These are phyloP conservation scores for Pholiota adiposa DNA, from an alignment of 1,284 basidiomycete species.

Conservation along the genomic window DNA sequence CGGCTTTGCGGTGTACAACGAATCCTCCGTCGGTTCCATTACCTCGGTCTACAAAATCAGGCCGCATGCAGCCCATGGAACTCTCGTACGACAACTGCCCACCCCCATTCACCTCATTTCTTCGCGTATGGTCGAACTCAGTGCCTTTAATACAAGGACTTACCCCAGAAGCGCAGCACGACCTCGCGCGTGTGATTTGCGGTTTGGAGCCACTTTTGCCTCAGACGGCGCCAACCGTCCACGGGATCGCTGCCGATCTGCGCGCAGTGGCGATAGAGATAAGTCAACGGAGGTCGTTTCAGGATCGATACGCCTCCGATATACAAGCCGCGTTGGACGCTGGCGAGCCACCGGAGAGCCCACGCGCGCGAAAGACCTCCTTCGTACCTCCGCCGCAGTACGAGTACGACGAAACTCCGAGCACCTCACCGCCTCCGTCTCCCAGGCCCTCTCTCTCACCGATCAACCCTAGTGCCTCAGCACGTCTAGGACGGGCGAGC, in stretches of 20 bases:
- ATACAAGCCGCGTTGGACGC: constrained; percentile 78
- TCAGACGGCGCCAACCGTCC: constrained; percentile 39
- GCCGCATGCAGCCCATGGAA: constrained; percentile 41
- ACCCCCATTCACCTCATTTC: constrained; percentile 63
- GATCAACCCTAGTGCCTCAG: constrained; percentile 22
- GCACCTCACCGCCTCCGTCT: constrained; percentile 32
- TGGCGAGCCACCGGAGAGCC: constrained; percentile 37
- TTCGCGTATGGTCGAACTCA: constrained; percentile 69
- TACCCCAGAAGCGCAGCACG: constrained; percentile 66
- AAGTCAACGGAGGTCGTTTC: constrained; percentile 80
- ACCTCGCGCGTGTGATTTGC: constrained; percentile 80
- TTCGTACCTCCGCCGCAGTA: constrained; percentile 78
- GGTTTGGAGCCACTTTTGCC: constrained; percentile 50
- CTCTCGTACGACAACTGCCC: constrained; percentile 49
- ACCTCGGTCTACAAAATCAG: constrained; percentile 30
- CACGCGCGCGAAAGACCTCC: constrained; percentile 52
- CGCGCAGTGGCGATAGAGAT: constrained; percentile 81
- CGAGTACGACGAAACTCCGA: constrained; percentile 45
- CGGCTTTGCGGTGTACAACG: constrained; percentile 64
- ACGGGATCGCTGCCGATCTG: constrained; percentile 73
- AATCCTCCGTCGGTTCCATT: constrained; percentile 61
- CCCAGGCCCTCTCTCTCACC: constrained; percentile 32
- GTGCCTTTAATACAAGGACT: constrained; percentile 71
- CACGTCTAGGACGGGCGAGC: constrained; percentile 16
- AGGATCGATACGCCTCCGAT: constrained; percentile 72